phyloP scores from a whole-genome alignment of 495 filamentous ascomycete species.

The Aspergillus baeticus region DNA sequence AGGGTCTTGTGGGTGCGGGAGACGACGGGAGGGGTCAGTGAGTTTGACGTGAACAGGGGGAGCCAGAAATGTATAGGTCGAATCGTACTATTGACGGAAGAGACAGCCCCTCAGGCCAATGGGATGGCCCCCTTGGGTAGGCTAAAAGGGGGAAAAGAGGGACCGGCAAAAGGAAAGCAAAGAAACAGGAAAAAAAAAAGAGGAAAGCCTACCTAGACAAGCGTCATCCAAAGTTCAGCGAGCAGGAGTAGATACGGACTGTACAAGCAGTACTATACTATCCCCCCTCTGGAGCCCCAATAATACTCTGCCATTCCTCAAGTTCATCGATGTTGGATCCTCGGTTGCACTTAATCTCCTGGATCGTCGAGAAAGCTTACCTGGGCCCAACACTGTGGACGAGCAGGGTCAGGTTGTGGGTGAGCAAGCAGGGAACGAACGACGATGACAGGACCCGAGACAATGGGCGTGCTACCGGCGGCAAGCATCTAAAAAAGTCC shows the following conservation, averaged over 20 bases:
- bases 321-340: not conserved
- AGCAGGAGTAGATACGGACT: not conserved
- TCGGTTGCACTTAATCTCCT: not conserved
- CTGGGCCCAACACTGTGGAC: conserved; percentile 12
- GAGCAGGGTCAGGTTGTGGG: conserved; percentile 2
- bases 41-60: conserved; percentile 20
- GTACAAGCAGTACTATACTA: not conserved
- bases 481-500: conserved; percentile 19
- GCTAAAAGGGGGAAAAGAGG: conserved; percentile 1
- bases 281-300: not conserved
- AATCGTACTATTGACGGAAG: conserved; percentile 22
- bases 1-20: not conserved
- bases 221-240: not conserved
- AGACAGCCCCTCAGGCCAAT: conserved; percentile 14
- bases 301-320: not conserved
- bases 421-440: not conserved
- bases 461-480: conserved; percentile 25
- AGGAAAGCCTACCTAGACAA: too few species aligned
- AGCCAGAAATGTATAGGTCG: conserved; percentile 13
- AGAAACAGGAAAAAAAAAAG: conserved; percentile 3
- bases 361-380: conserved; percentile 22
- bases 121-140: conserved; percentile 3
- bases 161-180: not conserved
- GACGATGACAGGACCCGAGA: conserved; percentile 29
- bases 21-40: conserved; percentile 3